These are phyloP conservation scores for Kazachstania taianensis DNA, from an alignment of 805 yeast species.

Conservation along the genomic window DNA sequence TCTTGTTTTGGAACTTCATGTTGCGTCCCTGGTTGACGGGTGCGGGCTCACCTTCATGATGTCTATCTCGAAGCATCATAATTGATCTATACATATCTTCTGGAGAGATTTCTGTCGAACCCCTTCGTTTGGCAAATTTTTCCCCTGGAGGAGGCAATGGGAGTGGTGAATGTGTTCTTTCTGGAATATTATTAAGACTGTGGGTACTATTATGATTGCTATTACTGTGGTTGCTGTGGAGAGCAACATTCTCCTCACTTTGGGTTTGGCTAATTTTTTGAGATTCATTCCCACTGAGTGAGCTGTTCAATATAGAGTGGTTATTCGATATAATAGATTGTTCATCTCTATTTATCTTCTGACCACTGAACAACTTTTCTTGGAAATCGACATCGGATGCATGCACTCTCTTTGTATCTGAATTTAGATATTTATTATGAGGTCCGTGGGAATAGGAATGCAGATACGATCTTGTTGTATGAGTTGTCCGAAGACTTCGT, in stretches of 20 bases:
- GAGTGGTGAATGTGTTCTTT: neutral
- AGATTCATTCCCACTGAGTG: neutral
- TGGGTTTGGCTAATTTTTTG: too few species aligned
- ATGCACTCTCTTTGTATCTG: constrained; percentile 1
- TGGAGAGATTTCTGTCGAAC: constrained; percentile 51
- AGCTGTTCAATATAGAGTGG: neutral
- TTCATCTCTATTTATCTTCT: constrained; percentile 27
- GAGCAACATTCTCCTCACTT: neutral
- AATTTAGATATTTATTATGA: neutral
- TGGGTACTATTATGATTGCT: too few species aligned
- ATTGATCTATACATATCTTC: constrained; percentile 78
- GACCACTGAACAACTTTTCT: constrained; percentile 29
- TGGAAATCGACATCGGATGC: constrained; percentile 20
- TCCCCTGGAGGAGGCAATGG: constrained; percentile 12
- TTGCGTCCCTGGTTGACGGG: constrained; percentile 64
- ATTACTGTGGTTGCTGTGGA: neutral
- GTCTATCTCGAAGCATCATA: constrained; percentile 59
- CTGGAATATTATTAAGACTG: constrained; percentile 1
- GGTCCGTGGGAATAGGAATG: neutral
- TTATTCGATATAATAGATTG: constrained; percentile 7
- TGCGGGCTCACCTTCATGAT: constrained; percentile 61
- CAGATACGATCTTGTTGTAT: neutral
- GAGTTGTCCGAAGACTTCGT: constrained; percentile 12
- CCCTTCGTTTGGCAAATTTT: constrained; percentile 27
- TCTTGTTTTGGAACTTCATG: constrained; percentile 4